Base-by-base conservation (phyloP, 2,329 filamentous ascomycete genomes). In the Apiospora phragmitis region DNA sequence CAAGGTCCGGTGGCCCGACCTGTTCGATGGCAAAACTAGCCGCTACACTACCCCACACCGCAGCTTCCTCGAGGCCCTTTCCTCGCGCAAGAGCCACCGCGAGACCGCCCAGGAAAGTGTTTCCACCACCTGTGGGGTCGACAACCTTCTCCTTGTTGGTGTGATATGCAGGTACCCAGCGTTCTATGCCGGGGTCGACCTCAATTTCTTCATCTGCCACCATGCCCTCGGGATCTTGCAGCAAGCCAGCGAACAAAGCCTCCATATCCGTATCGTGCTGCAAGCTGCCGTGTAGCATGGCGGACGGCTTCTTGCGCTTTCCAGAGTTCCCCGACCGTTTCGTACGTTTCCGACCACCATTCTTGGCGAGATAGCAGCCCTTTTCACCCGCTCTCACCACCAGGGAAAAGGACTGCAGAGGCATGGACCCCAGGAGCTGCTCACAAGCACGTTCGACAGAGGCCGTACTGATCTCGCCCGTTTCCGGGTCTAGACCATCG, bases 21-120 rank as follows among this genome's bases (percentile, higher is more conserved):
- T 99, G 96, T 82, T 99, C 95, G 76, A 99, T 97, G 21, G 94
- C 94, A 80, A 97, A 96, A 77, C 94, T 95, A 9, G 96, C 95
- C 2, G 94, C 92, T 7, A 98, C 87, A 65, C 89, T 92, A 5
- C 91, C 96, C 89, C 92, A 95, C 0, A 89, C 85, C 6, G 93
- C 91, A 6, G 94, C 94, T 76, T 94, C 90, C 72, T 91, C 89
- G 51, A 93, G 84, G 35, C 80, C 78, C 74, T 87, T 84, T 1
- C 89, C 90, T 68, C 92, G 83, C 42, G 85, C 90, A 74, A 92
- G 81, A 1, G 85, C 90, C 16, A 91, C 84, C 0, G 85, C 83
- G 65, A 90, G 75, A n/a, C 88, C 87, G 29, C 87, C 87, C 32
- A 98, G 85, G 76, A 98, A 98, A 0, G 93, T 91, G 81, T 99